Evolutionary conservation across 78 protist species (phyloP).

Genomic region (Dictyostelium capitatum): DNA sequence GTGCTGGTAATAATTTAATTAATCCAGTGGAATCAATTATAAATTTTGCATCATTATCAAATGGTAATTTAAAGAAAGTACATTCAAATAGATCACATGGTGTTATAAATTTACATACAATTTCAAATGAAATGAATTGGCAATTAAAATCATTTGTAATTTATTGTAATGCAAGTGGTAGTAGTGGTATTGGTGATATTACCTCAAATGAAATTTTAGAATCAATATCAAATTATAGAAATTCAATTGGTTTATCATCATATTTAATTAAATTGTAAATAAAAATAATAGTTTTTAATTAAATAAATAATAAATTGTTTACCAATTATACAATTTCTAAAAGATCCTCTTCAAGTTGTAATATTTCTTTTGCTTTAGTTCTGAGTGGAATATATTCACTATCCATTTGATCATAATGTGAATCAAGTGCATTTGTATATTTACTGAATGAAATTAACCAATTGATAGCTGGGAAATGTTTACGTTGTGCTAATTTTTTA

Average conservation of each 20-base stretch:
- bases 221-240: constrained; percentile 48
- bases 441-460: constrained; percentile 98
- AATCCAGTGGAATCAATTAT: not conserved
- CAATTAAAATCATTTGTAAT: constrained; percentile 59
- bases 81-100: constrained; percentile 73
- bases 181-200: constrained; percentile 27
- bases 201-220: constrained; percentile 87
- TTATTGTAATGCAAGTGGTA: not conserved
- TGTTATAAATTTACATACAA: constrained; percentile 64
- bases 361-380: constrained; percentile 89
- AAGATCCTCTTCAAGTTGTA: constrained; percentile 98
- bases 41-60: not conserved
- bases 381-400: constrained; percentile 93
- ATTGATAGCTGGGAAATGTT: constrained; percentile 99
- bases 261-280: not conserved
- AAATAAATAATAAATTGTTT: no score
- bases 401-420: constrained; percentile 93
- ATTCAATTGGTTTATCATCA: constrained; percentile 46
- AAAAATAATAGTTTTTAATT: not conserved
- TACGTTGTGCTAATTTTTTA: constrained; percentile 99
- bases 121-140: constrained; percentile 1
- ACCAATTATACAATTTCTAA: constrained; percentile 99
- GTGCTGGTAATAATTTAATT: not conserved
- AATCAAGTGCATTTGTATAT: constrained; percentile 94
- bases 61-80: not conserved